phyloP scores from a whole-genome alignment of 1,284 basidiomycete species.

The Heterobasidion occidentale region DNA sequence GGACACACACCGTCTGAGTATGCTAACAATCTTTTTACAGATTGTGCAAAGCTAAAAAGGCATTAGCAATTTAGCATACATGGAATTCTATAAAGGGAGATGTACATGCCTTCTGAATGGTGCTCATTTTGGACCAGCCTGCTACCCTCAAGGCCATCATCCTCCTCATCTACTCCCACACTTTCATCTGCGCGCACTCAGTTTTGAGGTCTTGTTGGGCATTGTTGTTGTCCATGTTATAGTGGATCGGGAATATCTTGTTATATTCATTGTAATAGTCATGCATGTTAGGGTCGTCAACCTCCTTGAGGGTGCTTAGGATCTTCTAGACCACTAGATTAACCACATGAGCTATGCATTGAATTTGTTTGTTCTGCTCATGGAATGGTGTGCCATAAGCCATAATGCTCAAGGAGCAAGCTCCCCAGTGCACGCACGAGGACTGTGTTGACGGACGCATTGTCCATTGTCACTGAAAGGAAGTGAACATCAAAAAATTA shows the following conservation, averaged over 20 bases:
- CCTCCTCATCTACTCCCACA: neutral
- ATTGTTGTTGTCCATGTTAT: neutral
- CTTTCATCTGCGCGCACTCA: neutral
- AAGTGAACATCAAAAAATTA: neutral
- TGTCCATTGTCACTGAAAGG: conserved; percentile 12
- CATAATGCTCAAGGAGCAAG: conserved; percentile 9
- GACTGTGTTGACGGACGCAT: conserved; percentile 17
- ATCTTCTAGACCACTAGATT: conserved; percentile 30
- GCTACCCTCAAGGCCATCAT: neutral
- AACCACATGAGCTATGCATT: conserved; percentile 21
- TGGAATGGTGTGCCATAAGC: conserved; percentile 5
- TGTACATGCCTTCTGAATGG: neutral
- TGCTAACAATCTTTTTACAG: neutral
- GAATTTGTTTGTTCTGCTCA: conserved; percentile 10
- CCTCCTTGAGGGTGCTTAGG: conserved; percentile 17
- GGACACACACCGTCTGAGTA: neutral
- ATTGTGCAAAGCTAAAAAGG: neutral
- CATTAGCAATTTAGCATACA: neutral
- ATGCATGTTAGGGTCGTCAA: conserved; percentile 17
- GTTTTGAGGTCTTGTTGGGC: neutral
- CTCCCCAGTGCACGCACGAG: conserved; percentile 2
- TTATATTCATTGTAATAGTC: conserved; percentile 17
- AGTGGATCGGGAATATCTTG: neutral
- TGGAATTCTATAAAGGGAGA: neutral
- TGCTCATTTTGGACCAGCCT: neutral